Percentiles rank a stretch among this genome's conserved stretches.
phyloP scores from a whole-genome alignment of 2,329 filamentous ascomycete genomes.

The Penicillium sp. region DNA sequence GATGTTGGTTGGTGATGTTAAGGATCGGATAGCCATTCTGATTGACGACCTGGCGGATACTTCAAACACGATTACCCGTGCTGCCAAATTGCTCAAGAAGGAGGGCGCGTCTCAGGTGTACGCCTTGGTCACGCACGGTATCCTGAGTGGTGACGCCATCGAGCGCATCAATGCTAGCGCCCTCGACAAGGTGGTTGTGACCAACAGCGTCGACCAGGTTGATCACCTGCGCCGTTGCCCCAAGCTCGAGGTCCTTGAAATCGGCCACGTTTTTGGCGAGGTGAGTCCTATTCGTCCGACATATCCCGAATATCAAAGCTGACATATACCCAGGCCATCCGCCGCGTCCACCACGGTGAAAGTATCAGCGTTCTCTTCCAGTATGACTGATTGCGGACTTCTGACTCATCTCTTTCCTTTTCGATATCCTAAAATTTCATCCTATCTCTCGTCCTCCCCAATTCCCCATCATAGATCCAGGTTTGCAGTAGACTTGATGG shows the following conservation, averaged over 20 bases:
- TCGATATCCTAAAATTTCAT: conserved; percentile 8
- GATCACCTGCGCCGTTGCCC: conserved; percentile 76
- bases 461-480: conserved; percentile 10
- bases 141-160: conserved; percentile 93
- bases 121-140: conserved; percentile 90
- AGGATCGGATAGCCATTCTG: conserved; percentile 79
- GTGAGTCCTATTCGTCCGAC: conserved; percentile 45
- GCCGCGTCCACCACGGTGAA: conserved; percentile 94
- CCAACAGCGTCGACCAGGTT: conserved; percentile 89
- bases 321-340: conserved; percentile 66
- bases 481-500: conserved; percentile 23
- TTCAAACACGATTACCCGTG: conserved; percentile 93
- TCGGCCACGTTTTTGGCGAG: conserved; percentile 87
- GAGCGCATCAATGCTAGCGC: conserved; percentile 90
- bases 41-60: conserved; percentile 95
- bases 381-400: conserved; percentile 60
- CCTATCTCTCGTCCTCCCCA: conserved; percentile 1
- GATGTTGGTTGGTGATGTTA: conserved; percentile 90
- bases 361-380: conserved; percentile 95
- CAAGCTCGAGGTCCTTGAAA: conserved; percentile 89
- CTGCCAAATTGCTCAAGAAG: conserved; percentile 94
- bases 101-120: conserved; percentile 87
- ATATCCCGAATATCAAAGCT: conserved; percentile 11
- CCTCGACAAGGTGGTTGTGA: conserved; percentile 91
- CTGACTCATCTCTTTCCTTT: conserved; percentile 9